phyloP scores from a whole-genome alignment of 139 green algal species.

The Gonium pectorale region DNA sequence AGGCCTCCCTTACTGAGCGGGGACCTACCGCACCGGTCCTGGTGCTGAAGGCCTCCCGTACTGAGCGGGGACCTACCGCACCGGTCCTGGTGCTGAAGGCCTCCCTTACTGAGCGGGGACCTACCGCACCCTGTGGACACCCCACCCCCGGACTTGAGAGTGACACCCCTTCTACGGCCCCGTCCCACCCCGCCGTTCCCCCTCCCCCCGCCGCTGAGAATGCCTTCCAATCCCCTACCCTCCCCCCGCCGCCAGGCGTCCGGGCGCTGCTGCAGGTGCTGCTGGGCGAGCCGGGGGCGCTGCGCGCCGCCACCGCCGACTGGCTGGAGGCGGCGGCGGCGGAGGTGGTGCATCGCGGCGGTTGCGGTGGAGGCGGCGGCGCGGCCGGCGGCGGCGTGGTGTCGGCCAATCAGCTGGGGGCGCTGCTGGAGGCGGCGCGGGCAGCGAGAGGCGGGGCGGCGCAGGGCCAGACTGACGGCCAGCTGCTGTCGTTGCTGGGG shows the following conservation, averaged over 20 bases:
- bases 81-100: too few species aligned
- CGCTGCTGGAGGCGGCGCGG: constrained; percentile 51
- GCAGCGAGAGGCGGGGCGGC: background rate
- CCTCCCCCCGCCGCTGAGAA: background rate
- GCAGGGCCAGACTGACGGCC: too few species aligned
- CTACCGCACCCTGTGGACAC: too few species aligned
- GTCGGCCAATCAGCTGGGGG: constrained; percentile 50
- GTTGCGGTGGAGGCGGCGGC: background rate
- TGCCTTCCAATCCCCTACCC: background rate
- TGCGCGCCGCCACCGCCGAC: constrained; percentile 29
- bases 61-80: too few species aligned
- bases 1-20: too few species aligned
- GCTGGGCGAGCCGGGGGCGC: constrained; percentile 55
- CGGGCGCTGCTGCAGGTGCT: constrained; percentile 64
- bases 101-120: too few species aligned
- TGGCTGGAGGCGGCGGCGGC: constrained; percentile 79
- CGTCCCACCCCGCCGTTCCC: background rate
- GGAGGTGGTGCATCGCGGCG: constrained; percentile 56
- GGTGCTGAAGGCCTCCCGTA: too few species aligned
- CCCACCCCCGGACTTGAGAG: too few species aligned
- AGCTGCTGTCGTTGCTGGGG: constrained; percentile 46
- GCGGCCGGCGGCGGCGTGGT: constrained; percentile 6
- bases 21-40: too few species aligned
- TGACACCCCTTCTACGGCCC: background rate
- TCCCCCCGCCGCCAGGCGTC: constrained; percentile 44